These are phyloP conservation scores for Sporothrix pallida DNA, from an alignment of 2,329 filamentous ascomycete species.

Conservation along the genomic window DNA sequence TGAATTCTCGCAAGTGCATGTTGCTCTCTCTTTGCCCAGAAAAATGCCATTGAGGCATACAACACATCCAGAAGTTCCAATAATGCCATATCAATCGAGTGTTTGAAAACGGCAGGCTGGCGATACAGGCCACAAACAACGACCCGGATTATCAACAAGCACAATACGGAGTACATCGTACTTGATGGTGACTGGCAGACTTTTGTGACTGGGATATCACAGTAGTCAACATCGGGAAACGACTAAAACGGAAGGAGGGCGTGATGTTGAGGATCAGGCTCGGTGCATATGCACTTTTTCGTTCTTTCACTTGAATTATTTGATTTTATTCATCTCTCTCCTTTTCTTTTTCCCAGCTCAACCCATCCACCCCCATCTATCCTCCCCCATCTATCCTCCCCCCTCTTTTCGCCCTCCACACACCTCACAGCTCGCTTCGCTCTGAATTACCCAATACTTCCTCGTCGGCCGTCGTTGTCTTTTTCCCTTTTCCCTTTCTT, in stretches of 20 bases:
- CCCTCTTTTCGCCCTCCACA: conserved; percentile 5
- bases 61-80: neutral
- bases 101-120: neutral
- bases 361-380: conserved; percentile 3
- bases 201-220: conserved; percentile 2
- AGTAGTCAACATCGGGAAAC: neutral
- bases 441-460: neutral
- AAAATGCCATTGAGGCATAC: neutral
- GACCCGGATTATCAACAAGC: neutral
- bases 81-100: neutral
- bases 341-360: neutral
- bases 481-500: neutral
- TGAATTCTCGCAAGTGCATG: neutral
- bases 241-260: conserved; percentile 1
- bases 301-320: neutral
- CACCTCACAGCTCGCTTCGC: neutral
- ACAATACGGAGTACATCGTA: neutral
- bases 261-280: neutral
- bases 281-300: neutral
- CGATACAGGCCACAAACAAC: neutral
- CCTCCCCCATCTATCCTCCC: neutral
- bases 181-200: neutral
- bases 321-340: neutral
- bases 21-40: neutral
- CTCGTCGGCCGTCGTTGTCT: neutral